Conservation (phyloP, 176 grass and related monocot species). For the Phragmites australis region DNA sequence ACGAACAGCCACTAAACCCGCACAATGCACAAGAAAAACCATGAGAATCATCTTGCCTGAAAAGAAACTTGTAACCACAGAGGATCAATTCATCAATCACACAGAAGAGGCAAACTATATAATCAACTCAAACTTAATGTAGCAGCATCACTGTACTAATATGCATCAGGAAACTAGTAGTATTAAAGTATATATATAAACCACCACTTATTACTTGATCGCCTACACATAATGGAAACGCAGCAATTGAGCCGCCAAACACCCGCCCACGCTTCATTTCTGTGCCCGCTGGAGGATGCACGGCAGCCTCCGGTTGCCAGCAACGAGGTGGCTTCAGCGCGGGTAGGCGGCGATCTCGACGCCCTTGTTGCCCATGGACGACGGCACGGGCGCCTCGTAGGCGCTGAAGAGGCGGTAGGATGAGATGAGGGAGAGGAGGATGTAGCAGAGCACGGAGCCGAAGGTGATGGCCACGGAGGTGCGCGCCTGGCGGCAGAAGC, state of each 20-base stretch:
- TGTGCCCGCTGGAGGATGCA: no score
- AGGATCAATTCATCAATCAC: not conserved
- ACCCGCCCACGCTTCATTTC: no score
- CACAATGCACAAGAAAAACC: no score
- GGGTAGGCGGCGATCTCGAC: conserved; percentile 75
- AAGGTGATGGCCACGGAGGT: conserved; percentile 87
- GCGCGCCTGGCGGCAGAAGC: conserved; percentile 71
- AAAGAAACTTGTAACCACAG: no score
- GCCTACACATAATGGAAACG: not conserved
- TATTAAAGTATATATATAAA: not conserved
- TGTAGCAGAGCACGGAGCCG: conserved; percentile 63
- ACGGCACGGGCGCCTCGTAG: conserved; percentile 63
- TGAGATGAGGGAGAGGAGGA: conserved; percentile 84
- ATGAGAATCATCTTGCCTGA: no score
- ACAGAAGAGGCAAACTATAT: not conserved
- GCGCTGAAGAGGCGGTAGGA: conserved; percentile 93
- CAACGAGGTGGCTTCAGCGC: conserved; percentile 38
- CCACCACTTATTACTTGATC: not conserved
- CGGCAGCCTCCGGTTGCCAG: no score
- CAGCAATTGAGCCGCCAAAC: no score
- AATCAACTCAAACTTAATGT: not conserved
- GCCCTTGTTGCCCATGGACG: conserved; percentile 56
- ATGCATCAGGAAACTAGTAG: not conserved
- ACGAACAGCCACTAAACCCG: no score
- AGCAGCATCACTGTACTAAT: not conserved